Evolutionary conservation across 2,329 filamentous ascomycete species (phyloP), one percentile per base, ranked within the genome.

Genomic region (Ascochyta viciae-villosae): DNA sequence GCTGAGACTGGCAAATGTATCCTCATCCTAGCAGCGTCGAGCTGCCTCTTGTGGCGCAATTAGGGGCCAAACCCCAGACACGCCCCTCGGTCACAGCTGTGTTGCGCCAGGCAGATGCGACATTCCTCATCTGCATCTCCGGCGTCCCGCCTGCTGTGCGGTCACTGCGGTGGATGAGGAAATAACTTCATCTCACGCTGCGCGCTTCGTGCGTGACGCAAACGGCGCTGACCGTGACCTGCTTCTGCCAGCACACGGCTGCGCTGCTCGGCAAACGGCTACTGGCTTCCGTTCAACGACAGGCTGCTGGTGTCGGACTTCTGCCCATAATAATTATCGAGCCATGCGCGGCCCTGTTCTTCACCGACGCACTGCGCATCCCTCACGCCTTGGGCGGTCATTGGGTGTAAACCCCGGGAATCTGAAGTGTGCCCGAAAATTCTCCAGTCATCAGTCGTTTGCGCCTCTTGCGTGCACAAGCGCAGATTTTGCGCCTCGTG

Each of bases 71-170:
- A 42, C 16, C 38, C 37, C 39, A 51, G 47, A 47, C 48, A 56
- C 23, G 13, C 53, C 64, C 64, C 61, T 66, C 64, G 39, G 61
- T 58, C 43, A 47, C 53, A 52, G 51, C 52, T 61, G 58, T 54
- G 54, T 27, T 40, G 61, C 48, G 58, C 61, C 55, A 58, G 60
- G 63, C 61, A 57, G 60, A 61, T 56, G 59, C 63, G 54, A 66
- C 63, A 56, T 50, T 48, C 29, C 58, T 61, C 53, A 64, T 69
- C 54, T 67, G 64, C 60, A 58, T 54, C 51, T 54, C 54, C 29
- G 29, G 29, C 29, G 29, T 12, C 13, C 29, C 61, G 66, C 62
- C 43, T 58, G 53, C 59, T 54, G 54, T 53, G 54, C 50, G 16
- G 16, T 16, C 16, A 16, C 16, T 16, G 16, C 16, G 44, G 45